Evolutionary conservation across 192 early-diverging fungal genomes (phyloP), one percentile per base, ranked within the genome.

Genomic region (Backusella circina): DNA sequence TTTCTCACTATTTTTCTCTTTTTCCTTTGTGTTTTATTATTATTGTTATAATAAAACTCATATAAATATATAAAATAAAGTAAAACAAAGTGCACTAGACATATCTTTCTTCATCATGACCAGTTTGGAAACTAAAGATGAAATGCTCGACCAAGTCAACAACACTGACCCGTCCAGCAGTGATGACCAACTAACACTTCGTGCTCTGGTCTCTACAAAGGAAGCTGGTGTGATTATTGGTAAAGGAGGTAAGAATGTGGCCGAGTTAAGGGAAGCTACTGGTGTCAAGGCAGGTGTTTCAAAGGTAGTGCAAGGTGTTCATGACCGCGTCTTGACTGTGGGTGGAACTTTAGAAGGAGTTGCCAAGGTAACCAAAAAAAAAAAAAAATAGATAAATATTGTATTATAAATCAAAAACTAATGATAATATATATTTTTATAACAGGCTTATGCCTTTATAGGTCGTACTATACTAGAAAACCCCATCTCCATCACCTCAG

Each of bases 221-320:
- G 97, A 99, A 80, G 94, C 94, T 16, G 94, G 94, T 67, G 88
- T 95, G 41, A 89, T 95, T 75, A 90, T 90, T 72, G 88, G 88
- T 36, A 88, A 88, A 75, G 85, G 86, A 78, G 95, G 95, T 33
- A 87, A 90, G 80, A 95, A 95, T 84, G 94, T 99, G 6, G 92
- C 93, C 35, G 93, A 96, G 65, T 88, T 99, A 72, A 89, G 98
- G 68, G 90, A 93, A 31, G 83, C 80, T 33, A 92, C 93, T 73
- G 94, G 94, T 75, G 95, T 96, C 74, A 93, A 93, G 75, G 95
- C 97, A 23, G 95, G 93, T 54, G 96, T 99, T 73, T 95, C 94
- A 68, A 96, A 96, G 83, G 91, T 93, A 10, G 90, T 96, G 26
- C 89, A 91, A 44, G 93, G 93, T 76, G 93, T 96, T 72, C 89